These are phyloP conservation scores for Talaromyces sp. DNA, from an alignment of 2,329 filamentous ascomycete genomes.

Conservation along the genomic window DNA sequence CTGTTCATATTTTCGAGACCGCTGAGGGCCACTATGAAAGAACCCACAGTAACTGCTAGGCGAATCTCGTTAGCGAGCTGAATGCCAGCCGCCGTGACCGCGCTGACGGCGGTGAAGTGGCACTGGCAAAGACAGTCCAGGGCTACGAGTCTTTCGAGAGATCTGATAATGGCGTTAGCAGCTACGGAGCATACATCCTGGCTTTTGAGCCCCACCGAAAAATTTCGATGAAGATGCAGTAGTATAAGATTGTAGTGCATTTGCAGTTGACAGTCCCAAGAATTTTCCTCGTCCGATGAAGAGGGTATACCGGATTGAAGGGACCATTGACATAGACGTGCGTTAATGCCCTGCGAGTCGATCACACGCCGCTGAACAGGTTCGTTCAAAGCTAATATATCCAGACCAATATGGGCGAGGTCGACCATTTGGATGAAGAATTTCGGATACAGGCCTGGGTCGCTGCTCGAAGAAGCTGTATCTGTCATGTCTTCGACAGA, in stretches of 20 bases:
- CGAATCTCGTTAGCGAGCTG: conserved; percentile 11
- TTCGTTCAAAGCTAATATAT: not conserved
- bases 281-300: not conserved
- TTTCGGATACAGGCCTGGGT: not conserved
- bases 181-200: conserved; percentile 12
- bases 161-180: conserved; percentile 7
- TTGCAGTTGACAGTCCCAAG: conserved; percentile 11
- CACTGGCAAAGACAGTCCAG: conserved; percentile 8
- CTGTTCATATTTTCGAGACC: not conserved
- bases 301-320: conserved; percentile 6
- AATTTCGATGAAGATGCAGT: conserved; percentile 5
- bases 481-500: conserved; percentile 9
- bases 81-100: conserved; percentile 8
- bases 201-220: not conserved
- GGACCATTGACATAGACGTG: not conserved
- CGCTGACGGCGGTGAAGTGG: conserved; percentile 5
- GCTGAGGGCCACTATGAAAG: not conserved
- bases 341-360: not conserved
- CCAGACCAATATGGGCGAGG: conserved; percentile 1
- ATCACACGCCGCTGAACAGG: not conserved
- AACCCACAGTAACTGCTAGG: not conserved
- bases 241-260: conserved; percentile 10
- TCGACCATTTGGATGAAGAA: not conserved
- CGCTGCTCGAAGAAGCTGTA: not conserved
- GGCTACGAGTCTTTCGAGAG: not conserved